phyloP scores from a whole-genome alignment of 441 rosid species.

The Mallotus japonicus region DNA sequence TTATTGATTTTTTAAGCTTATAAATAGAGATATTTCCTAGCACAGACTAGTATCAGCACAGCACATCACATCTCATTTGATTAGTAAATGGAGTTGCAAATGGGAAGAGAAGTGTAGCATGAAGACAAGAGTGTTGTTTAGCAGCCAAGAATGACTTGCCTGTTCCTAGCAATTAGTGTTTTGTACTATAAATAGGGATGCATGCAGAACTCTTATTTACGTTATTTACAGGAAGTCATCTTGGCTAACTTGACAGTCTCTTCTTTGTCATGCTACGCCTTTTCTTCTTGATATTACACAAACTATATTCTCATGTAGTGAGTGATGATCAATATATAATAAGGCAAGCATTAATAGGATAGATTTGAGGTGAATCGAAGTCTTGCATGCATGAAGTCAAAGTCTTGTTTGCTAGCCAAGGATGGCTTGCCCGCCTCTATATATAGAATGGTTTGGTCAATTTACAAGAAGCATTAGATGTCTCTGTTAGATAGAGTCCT shows the following conservation, averaged over 20 bases:
- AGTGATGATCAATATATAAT: no score
- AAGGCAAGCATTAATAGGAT: no score
- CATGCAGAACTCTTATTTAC: background rate
- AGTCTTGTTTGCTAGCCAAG: slow-evolving; percentile 27
- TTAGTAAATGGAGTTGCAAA: no score
- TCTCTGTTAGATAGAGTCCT: no score
- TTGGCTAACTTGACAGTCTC: slow-evolving; percentile 21
- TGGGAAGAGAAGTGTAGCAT: background rate
- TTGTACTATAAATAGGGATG: no score
- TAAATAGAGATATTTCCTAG: no score
- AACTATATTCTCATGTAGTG: no score
- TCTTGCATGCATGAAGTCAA: slow-evolving; percentile 14
- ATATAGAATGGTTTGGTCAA: no score
- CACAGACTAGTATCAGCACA: no score
- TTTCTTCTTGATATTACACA: background rate
- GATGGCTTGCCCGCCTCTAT: slow-evolving; percentile 23
- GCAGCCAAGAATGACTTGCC: slow-evolving; percentile 29
- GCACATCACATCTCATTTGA: no score
- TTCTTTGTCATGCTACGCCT: slow-evolving; percentile 20
- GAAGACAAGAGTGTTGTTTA: slow-evolving; percentile 15
- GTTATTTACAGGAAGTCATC: slow-evolving; percentile 20
- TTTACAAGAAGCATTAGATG: no score
- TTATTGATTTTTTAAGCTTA: no score
- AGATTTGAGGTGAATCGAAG: background rate
- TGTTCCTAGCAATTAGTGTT: background rate